Conservation (phyloP, 169 alveolate genomes). For the Babesia ovis region DNA sequence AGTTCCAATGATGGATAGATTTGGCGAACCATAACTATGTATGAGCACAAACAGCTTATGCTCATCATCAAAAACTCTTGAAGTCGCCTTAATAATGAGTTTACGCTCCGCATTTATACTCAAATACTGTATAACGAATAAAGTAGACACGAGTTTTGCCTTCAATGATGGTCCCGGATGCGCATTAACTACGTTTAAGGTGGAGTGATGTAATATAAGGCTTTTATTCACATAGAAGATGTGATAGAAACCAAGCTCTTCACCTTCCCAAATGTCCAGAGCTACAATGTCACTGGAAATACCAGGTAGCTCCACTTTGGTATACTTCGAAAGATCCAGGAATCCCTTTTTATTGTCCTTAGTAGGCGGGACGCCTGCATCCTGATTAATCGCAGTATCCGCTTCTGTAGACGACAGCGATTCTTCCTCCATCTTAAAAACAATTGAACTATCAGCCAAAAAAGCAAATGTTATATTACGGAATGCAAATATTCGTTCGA, state of each 20-base stretch:
- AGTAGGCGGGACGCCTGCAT: background rate
- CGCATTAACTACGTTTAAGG: background rate
- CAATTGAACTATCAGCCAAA: background rate
- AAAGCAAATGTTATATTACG: slow-evolving; percentile 12
- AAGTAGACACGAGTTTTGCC: too few relatives aligned
- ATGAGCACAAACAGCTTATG: background rate
- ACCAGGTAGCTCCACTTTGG: background rate
- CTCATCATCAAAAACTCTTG: background rate
- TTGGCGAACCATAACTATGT: slow-evolving; percentile 10
- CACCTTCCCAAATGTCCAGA: background rate
- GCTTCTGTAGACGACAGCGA: background rate
- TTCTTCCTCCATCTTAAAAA: too few relatives aligned
- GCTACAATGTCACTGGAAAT: background rate
- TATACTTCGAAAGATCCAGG: background rate
- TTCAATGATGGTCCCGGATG: too few relatives aligned
- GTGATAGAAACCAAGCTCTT: background rate
- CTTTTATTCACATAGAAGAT: slow-evolving; percentile 13
- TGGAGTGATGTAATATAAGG: slow-evolving; percentile 3
- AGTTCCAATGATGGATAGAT: slow-evolving; percentile 14
- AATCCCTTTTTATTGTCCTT: background rate
- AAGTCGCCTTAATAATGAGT: background rate
- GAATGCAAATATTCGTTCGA: slow-evolving; percentile 26
- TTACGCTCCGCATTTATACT: background rate
- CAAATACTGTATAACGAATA: background rate
- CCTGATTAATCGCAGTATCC: background rate